These are phyloP conservation scores for Chaetomium tenue DNA, from an alignment of 495 filamentous ascomycete species.

Conservation along the genomic window DNA sequence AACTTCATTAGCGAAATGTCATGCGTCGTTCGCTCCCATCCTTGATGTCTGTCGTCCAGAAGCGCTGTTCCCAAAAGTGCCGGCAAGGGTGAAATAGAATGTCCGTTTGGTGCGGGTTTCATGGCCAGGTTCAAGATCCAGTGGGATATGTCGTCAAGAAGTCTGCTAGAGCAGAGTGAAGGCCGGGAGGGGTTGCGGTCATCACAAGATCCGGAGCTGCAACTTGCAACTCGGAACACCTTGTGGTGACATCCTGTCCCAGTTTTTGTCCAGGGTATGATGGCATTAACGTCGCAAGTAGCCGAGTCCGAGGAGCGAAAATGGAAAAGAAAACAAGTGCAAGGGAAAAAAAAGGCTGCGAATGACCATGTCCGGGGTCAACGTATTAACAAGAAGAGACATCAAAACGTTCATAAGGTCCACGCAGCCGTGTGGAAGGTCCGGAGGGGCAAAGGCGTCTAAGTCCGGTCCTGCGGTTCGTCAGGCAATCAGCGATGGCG, in stretches of 20 bases:
- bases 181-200: not conserved
- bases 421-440: slow-evolving; percentile 18
- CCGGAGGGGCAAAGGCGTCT: slow-evolving; percentile 8
- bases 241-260: slow-evolving; percentile 37
- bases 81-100: not conserved
- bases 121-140: slow-evolving; percentile 12
- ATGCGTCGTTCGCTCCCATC: slow-evolving; percentile 32
- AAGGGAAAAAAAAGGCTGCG: slow-evolving; percentile 13
- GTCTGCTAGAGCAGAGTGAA: not conserved
- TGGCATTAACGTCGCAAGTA: slow-evolving; percentile 30
- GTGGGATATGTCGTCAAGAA: not conserved
- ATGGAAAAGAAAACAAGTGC: slow-evolving; percentile 14
- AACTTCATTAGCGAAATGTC: slow-evolving; percentile 34
- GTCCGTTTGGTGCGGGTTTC: slow-evolving; percentile 19
- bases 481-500: slow-evolving; percentile 31
- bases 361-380: slow-evolving; percentile 28
- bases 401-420: slow-evolving; percentile 23
- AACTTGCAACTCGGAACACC: slow-evolving; percentile 45
- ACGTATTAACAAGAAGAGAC: slow-evolving; percentile 32
- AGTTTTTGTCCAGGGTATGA: slow-evolving; percentile 43
- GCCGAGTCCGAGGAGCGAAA: slow-evolving; percentile 34
- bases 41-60: slow-evolving; percentile 17
- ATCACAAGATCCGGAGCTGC: slow-evolving; percentile 35
- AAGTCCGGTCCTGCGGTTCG: slow-evolving; percentile 20
- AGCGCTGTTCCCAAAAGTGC: slow-evolving; percentile 19